Evolutionary conservation across 2,329 filamentous ascomycete genomes (phyloP).

Genomic region (Penicillium sp.): DNA sequence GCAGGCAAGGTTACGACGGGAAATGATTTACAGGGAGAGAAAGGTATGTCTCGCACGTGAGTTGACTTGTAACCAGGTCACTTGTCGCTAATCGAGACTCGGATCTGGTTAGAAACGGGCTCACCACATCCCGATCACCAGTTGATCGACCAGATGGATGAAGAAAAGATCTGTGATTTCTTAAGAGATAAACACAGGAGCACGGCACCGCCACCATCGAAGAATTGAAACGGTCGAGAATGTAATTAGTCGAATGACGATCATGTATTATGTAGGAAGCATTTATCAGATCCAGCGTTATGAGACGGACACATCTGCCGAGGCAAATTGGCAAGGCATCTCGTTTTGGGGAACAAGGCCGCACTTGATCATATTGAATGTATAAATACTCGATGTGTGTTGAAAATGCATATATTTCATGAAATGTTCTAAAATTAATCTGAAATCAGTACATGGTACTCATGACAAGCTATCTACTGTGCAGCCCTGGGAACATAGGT

Average conservation of each 20-base stretch:
- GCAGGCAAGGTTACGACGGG: not conserved
- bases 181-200: constrained; percentile 38
- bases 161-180: constrained; percentile 39
- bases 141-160: constrained; percentile 34
- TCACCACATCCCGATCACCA: constrained; percentile 22
- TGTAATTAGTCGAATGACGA: not conserved
- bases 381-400: not conserved
- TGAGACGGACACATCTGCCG: not conserved
- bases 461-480: no score
- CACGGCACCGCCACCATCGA: constrained; percentile 13
- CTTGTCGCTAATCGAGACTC: not conserved
- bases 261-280: not conserved
- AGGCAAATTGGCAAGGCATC: not conserved
- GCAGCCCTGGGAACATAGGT: no score
- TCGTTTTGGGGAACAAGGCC: not conserved
- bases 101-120: not conserved
- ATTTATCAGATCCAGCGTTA: not conserved
- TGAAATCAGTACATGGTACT: no score
- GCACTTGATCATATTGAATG: not conserved
- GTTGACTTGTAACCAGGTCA: not conserved
- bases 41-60: constrained; percentile 8
- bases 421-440: no score
- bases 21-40: not conserved
- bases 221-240: constrained; percentile 7
- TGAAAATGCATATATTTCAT: not conserved